Base-by-base conservation (phyloP, 2,329 filamentous ascomycete species). In the Cercospora citrullina region DNA sequence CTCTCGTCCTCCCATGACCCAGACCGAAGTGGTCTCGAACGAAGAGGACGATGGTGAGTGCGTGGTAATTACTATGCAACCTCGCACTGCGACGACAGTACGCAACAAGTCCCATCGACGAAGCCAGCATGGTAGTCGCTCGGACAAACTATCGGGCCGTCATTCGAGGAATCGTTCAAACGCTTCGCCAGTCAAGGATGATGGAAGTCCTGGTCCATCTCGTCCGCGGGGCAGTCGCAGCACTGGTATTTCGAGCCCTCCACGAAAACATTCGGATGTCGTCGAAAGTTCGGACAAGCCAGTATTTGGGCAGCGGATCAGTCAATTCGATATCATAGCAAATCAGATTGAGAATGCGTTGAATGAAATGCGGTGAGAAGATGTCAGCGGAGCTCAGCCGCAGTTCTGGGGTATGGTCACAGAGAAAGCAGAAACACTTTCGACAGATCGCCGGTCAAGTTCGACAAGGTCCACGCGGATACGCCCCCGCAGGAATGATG, bases 271-370 rank as follows among this genome's bases (percentile, higher is more conserved):
- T 39, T 64, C 62, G 18, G 33, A 28, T 6, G 51, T 4, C 6
- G 16, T 21, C 10, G 31, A 57, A 4, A 58, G 0, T n/a, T 8
- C 26, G 26, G 21, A 31, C 14, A 58, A 7, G 30, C n/a, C 57
- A 31, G 60, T 5, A 28, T 75, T 74, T 36, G 74, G 74, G 9
- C 74, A 75, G 71, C 66, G 64, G 33, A 30, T 76, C 14, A 71
- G 68, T 42, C 58, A 65, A 48, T 70, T 71, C 31, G 75, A 76
- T 65, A 36, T 77, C 61, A 67, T 76, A 48, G 74, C 75, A 39
- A 73, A 71, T 57, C 69, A 69, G 42, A 73, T 77, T 63, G 74
- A 77, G 68, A 77, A 75, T 68, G 75, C 75, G 31, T 71, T 77
- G 60, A 63, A 63, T 33, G 66, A 62, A 39, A 70, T 73, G 70